These are phyloP conservation scores for Fusarium hainanense DNA, from an alignment of 2,329 filamentous ascomycete genomes.

Conservation along the genomic window DNA sequence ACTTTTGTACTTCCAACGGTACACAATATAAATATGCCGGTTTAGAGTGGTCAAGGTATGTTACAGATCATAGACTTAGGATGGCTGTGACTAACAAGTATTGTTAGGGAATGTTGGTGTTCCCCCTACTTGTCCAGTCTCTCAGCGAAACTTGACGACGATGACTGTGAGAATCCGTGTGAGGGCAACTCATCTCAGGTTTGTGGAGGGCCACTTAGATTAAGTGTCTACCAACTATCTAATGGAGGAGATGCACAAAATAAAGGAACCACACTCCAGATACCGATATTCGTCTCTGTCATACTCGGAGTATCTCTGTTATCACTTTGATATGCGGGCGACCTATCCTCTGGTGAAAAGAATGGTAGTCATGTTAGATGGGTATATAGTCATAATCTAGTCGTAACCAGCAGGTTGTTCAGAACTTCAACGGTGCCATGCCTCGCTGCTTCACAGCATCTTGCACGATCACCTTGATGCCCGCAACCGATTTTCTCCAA, in stretches of 20 bases:
- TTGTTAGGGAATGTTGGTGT: slow-evolving; percentile 69
- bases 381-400: slow-evolving; percentile 26
- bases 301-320: background rate
- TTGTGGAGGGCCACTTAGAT: slow-evolving; percentile 65
- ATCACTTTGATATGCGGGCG: background rate
- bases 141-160: slow-evolving; percentile 59
- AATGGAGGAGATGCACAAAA: slow-evolving; percentile 11
- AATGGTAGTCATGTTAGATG: background rate
- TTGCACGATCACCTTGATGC: slow-evolving; percentile 64
- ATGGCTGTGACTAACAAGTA: background rate
- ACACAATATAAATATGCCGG: slow-evolving; percentile 62
- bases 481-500: slow-evolving; percentile 60
- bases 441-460: slow-evolving; percentile 66
- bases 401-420: slow-evolving; percentile 12
- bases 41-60: slow-evolving; percentile 63
- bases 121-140: slow-evolving; percentile 60
- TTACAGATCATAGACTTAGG: background rate
- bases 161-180: slow-evolving; percentile 63
- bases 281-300: slow-evolving; percentile 10
- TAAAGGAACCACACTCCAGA: background rate
- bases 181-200: slow-evolving; percentile 62
- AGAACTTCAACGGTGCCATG: slow-evolving; percentile 65
- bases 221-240: slow-evolving; percentile 57
- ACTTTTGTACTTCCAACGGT: slow-evolving; percentile 58
- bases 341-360: no score